Conservation (phyloP, 352 stramenopile genomes). For the Pythium myriotylum region DNA sequence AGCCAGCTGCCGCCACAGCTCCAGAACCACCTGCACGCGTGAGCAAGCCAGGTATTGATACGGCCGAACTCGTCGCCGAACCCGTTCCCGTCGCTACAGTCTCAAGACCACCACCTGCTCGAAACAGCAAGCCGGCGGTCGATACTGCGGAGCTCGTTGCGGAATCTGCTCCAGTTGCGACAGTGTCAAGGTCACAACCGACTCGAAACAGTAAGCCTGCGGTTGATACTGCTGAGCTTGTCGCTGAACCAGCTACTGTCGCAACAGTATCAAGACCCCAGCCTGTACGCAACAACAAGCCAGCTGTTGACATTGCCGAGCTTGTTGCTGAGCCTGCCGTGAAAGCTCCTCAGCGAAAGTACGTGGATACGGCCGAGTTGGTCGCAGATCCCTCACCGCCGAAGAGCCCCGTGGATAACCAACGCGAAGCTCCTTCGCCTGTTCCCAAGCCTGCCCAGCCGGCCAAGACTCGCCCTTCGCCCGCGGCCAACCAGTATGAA, state of each 20-base stretch:
- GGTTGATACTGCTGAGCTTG: slow-evolving; percentile 12
- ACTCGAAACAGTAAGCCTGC: not conserved
- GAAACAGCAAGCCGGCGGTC: slow-evolving; percentile 8
- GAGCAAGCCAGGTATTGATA: not conserved
- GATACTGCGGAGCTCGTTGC: slow-evolving; percentile 23
- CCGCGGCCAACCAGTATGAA: slow-evolving; percentile 11
- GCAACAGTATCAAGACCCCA: not conserved
- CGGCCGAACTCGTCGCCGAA: slow-evolving; percentile 4
- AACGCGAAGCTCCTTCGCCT: slow-evolving; percentile 1
- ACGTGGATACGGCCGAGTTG: slow-evolving; percentile 19
- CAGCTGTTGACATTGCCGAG: not conserved
- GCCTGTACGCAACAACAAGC: no score
- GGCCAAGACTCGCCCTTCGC: slow-evolving; percentile 1
- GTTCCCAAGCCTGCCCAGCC: slow-evolving; percentile 1
- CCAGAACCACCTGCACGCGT: not conserved
- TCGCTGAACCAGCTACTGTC: slow-evolving; percentile 1
- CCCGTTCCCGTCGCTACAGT: not conserved
- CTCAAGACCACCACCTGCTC: not conserved
- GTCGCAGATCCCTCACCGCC: slow-evolving; percentile 7
- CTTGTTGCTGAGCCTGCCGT: slow-evolving; percentile 3
- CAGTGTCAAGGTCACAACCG: not conserved
- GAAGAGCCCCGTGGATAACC: not conserved
- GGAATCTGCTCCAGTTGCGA: not conserved
- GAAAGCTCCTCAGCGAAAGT: slow-evolving; percentile 5
- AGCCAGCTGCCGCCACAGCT: not conserved